Evolutionary conservation across 2,329 filamentous ascomycete species (phyloP).

Genomic region (Penicillium sclerotigenum): DNA sequence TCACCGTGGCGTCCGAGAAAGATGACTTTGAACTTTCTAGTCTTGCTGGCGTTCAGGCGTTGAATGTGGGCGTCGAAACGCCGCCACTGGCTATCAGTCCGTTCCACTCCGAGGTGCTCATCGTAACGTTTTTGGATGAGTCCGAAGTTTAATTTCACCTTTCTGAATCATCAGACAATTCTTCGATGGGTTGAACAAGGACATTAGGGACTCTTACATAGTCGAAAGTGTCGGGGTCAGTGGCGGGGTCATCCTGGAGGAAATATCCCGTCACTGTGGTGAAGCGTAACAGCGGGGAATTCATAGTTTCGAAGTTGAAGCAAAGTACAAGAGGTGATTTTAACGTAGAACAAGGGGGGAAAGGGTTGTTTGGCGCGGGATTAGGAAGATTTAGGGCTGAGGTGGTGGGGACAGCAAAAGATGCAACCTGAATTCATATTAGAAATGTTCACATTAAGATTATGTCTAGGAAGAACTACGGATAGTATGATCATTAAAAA

Average conservation of each 20-base stretch:
- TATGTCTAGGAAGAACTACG: neutral
- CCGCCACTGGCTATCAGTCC: constrained; percentile 52
- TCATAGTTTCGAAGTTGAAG: neutral
- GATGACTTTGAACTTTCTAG: constrained; percentile 53
- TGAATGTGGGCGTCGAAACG: constrained; percentile 50
- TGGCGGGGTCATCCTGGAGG: constrained; percentile 49
- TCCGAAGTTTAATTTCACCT: constrained; percentile 49
- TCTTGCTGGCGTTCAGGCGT: constrained; percentile 43
- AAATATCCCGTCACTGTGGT: constrained; percentile 49
- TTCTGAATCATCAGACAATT: neutral
- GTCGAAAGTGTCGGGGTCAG: constrained; percentile 48
- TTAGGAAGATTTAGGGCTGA: constrained; percentile 4
- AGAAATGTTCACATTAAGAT: neutral
- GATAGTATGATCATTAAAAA: neutral
- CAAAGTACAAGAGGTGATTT: neutral
- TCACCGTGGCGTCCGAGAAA: constrained; percentile 61
- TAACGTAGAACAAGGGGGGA: neutral
- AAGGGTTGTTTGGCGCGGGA: neutral
- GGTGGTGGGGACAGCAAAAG: neutral
- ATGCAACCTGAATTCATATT: neutral
- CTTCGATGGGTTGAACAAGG: neutral
- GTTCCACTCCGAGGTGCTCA: neutral
- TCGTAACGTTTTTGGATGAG: constrained; percentile 48
- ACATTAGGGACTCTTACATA: constrained; percentile 39
- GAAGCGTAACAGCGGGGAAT: constrained; percentile 30